phyloP scores from a whole-genome alignment of 2,329 filamentous ascomycete genomes.

The Fonsecaea monophora region DNA sequence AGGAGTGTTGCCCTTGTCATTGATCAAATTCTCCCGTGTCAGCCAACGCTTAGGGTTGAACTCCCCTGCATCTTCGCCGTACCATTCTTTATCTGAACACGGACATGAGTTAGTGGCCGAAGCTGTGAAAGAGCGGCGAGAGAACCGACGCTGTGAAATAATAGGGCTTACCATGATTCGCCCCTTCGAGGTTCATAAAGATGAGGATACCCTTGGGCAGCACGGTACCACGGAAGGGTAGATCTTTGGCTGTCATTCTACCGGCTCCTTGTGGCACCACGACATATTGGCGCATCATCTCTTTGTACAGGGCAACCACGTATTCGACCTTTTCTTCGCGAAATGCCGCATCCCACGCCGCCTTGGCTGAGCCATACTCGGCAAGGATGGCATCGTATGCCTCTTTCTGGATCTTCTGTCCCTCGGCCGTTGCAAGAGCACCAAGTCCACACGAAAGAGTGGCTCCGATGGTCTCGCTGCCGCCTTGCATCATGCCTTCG shows the following conservation, averaged over 20 bases:
- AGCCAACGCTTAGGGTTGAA: constrained; percentile 1
- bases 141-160: not conserved
- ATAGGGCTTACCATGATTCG: not conserved
- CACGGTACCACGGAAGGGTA: not conserved
- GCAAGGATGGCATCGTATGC: constrained; percentile 11
- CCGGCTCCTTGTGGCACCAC: not conserved
- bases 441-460: not conserved
- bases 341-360: constrained; percentile 13
- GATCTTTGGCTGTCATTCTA: too few relatives aligned
- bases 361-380: constrained; percentile 1
- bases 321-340: constrained; percentile 13
- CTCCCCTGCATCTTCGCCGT: not conserved
- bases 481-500: constrained; percentile 20
- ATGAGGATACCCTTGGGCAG: not conserved
- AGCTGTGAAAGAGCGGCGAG: not conserved
- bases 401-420: constrained; percentile 8
- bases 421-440: not conserved
- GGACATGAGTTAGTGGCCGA: not conserved
- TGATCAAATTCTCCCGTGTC: not conserved
- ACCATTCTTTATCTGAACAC: not conserved
- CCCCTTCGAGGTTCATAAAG: constrained; percentile 6
- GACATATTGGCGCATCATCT: constrained; percentile 15
- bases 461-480: constrained; percentile 13
- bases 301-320: constrained; percentile 20
- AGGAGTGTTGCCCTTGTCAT: not conserved